A percentile compares a stretch with the other conserved stretches of the same genome.
These are phyloP conservation scores for Aurifilum marmelostoma DNA, from an alignment of 2,329 filamentous ascomycete species.

Conservation along the genomic window DNA sequence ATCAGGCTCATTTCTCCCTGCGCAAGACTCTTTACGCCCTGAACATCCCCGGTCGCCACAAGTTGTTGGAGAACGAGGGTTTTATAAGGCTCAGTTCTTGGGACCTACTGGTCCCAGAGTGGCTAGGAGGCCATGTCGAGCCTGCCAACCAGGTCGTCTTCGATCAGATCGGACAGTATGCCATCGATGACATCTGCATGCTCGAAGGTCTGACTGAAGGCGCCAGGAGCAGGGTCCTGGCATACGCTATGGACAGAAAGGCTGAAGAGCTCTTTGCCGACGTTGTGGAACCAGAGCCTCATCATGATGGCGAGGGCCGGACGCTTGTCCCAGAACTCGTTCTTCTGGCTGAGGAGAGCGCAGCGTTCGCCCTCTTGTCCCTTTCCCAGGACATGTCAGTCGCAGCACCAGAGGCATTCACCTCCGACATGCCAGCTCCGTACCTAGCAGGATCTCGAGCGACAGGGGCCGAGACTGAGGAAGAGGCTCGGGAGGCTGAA, in stretches of 20 bases:
- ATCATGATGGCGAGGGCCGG: not conserved
- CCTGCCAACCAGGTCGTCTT: not conserved
- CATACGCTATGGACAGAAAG: not conserved
- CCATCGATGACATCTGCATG: not conserved
- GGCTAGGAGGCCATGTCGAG: not conserved
- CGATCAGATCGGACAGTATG: not conserved
- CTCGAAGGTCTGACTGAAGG: not conserved
- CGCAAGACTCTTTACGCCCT: slow-evolving; percentile 1
- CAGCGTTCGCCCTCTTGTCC: not conserved
- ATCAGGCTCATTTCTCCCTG: not conserved
- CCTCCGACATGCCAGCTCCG: not conserved
- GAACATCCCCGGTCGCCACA: not conserved
- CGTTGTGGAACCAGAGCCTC: not conserved
- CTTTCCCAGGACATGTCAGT: not conserved
- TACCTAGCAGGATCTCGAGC: not conserved
- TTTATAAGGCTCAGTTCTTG: not conserved
- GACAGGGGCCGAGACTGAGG: not conserved
- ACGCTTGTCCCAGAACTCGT: not conserved
- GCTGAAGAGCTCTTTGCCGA: slow-evolving; percentile 1
- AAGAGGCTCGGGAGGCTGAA: not conserved
- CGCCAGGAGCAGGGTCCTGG: not conserved
- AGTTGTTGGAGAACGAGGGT: not conserved
- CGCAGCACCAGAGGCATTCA: not conserved
- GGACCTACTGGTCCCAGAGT: not conserved
- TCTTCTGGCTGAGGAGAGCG: not conserved